Percentiles rank a stretch among this genome's conserved stretches.
Conservation (phyloP, 257 asterid species). For the Nicotiana attenuata region DNA sequence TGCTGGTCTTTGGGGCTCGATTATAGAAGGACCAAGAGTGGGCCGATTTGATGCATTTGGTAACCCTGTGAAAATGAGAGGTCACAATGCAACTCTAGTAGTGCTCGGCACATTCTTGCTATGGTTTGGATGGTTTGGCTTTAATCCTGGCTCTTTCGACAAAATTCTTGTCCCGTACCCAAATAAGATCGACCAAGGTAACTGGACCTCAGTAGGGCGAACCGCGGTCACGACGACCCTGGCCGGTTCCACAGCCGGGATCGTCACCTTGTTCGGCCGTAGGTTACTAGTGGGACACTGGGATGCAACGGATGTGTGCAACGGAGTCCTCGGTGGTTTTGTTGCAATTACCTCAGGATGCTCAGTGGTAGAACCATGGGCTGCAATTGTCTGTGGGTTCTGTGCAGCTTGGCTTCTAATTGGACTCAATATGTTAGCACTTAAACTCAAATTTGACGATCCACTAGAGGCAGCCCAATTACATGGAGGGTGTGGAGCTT, state of each 20-base stretch:
- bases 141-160: constrained; percentile 77
- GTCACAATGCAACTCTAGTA: constrained; percentile 72
- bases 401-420: constrained; percentile 75
- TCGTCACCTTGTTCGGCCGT: constrained; percentile 70
- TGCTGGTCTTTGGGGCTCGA: constrained; percentile 67
- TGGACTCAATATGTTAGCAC: constrained; percentile 59
- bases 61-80: constrained; percentile 53
- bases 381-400: constrained; percentile 79
- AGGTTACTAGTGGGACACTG: constrained; percentile 74
- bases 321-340: constrained; percentile 79
- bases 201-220: constrained; percentile 90
- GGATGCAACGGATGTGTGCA: constrained; percentile 82
- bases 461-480: constrained; percentile 89
- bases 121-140: constrained; percentile 94
- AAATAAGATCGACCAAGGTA: constrained; percentile 50
- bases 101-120: constrained; percentile 61
- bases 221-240: constrained; percentile 86
- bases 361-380: constrained; percentile 95
- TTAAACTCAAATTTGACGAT: constrained; percentile 55
- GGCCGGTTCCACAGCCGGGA: constrained; percentile 87
- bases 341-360: constrained; percentile 87
- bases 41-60: constrained; percentile 73
- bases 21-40: constrained; percentile 77
- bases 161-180: constrained; percentile 40
- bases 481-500: constrained; percentile 85